Evolutionary conservation across 2,329 filamentous ascomycete species (phyloP).

Genomic region (Calonectria pteridis): DNA sequence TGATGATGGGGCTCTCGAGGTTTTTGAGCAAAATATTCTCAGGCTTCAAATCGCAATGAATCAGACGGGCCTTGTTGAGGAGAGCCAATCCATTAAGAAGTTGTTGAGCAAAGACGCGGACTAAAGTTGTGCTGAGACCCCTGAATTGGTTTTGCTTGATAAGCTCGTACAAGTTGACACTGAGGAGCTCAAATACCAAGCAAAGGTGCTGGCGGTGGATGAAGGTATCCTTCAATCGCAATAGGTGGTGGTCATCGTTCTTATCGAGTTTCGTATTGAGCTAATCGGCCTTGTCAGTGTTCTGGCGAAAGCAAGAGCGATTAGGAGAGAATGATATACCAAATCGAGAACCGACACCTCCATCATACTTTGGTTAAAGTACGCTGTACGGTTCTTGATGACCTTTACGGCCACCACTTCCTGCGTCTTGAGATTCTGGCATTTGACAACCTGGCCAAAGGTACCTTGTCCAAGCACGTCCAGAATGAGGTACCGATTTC

Average conservation of each 20-base stretch:
- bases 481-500: constrained; percentile 95
- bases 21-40: constrained; percentile 99
- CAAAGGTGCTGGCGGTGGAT: constrained; percentile 98
- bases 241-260: constrained; percentile 96
- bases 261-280: constrained; percentile 99
- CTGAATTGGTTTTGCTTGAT: constrained; percentile 99
- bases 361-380: constrained; percentile 99
- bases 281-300: constrained; percentile 58
- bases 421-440: constrained; percentile 97
- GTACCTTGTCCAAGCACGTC: constrained; percentile 98
- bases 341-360: constrained; percentile 97
- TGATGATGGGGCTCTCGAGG: constrained; percentile 98
- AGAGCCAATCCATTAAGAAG: constrained; percentile 91
- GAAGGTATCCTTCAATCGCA: constrained; percentile 96
- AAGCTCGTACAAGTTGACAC: constrained; percentile 97
- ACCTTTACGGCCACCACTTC: constrained; percentile 99
- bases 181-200: constrained; percentile 94
- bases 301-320: neutral
- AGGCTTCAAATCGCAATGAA: constrained; percentile 98
- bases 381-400: constrained; percentile 98
- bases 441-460: constrained; percentile 98
- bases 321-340: constrained; percentile 64
- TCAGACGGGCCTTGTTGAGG: constrained; percentile 94
- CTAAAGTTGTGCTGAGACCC: constrained; percentile 94
- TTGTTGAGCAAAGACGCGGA: constrained; percentile 97